Evolutionary conservation across 2,329 filamentous ascomycete species (phyloP), one percentile per base, ranked within the genome.

Genomic region (Colletotrichum sidae): DNA sequence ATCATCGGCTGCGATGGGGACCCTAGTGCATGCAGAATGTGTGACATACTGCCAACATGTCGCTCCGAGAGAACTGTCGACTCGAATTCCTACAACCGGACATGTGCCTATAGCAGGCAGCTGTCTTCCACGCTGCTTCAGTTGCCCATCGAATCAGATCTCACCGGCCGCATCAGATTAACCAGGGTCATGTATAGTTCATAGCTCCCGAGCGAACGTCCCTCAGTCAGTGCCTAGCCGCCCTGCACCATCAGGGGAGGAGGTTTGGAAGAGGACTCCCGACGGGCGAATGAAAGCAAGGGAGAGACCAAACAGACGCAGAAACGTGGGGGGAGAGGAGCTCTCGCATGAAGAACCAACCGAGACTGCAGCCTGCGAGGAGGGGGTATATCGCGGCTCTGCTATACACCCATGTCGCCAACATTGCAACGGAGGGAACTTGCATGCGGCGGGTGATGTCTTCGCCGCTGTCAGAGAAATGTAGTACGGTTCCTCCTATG

Each of bases 381-480:
- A 50, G 60, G 54, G 63, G 63, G 63, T 66, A 66, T 66, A 66
- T 59, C 34, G 63, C 47, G 46, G 59, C 60, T 53, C 38, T 50
- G 63, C 13, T 66, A 66, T 66, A 64, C 53, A 53, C 59, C 59
- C 51, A 45, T 39, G 25, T n/a, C 17, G 25, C 11, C 12, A 34
- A 25, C 46, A 17, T 17, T 46, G n/a, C 25, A 25, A 25, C 25
- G 25, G 25, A 25, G 25, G 25, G 25, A 25, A 25, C 25, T 25
- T 25, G 25, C 25, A 25, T 25, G 25, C 25, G 25, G 25, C 25
- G 25, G 25, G 25, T 25, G 11, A 37, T 41, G 39, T 35, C 56
- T 61, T 35, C 44, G 17, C 47, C 41, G 55, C 49, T 41, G 37
- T 39, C 46, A 41, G 46, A 35, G 15, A 17, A 25, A 25, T 25